phyloP scores from a whole-genome alignment of 257 asterid species.

The Avicennia marina region DNA sequence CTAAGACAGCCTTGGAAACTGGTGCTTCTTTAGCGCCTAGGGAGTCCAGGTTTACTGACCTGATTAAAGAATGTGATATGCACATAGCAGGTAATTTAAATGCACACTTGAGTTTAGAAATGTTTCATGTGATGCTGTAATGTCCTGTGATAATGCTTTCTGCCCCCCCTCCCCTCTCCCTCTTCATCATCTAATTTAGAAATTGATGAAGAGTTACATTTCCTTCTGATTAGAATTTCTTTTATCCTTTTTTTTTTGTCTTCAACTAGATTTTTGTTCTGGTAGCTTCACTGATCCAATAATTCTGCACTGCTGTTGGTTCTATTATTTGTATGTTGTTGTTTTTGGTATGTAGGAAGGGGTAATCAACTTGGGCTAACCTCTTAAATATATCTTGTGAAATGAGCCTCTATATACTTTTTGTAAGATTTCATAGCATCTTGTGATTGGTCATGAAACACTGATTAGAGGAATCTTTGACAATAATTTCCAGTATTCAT shows the following conservation, averaged over 20 bases:
- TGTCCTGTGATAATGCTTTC: no score
- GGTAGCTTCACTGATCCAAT: conserved; percentile 7
- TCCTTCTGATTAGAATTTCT: no score
- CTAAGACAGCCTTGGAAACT: conserved; percentile 71
- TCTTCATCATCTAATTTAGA: no score
- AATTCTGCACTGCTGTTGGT: no score
- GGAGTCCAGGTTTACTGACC: conserved; percentile 61
- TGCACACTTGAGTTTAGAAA: not conserved
- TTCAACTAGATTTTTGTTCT: no score
- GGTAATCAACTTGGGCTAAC: not conserved
- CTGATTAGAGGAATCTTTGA: no score
- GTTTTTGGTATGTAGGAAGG: not conserved
- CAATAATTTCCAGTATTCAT: no score
- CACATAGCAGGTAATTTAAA: conserved; percentile 58
- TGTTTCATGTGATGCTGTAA: not conserved
- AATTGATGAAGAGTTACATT: no score
- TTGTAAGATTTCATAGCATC: not conserved
- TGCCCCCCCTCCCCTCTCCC: not conserved
- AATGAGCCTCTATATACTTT: not conserved
- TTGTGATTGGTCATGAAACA: not conserved
- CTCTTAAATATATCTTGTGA: not conserved
- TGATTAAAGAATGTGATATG: conserved; percentile 71
- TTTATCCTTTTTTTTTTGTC: no score
- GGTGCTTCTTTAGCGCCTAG: conserved; percentile 80
- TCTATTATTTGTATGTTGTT: not conserved